Base-by-base conservation (phyloP, 2,329 filamentous ascomycete genomes). In the Claviceps digitariae region DNA sequence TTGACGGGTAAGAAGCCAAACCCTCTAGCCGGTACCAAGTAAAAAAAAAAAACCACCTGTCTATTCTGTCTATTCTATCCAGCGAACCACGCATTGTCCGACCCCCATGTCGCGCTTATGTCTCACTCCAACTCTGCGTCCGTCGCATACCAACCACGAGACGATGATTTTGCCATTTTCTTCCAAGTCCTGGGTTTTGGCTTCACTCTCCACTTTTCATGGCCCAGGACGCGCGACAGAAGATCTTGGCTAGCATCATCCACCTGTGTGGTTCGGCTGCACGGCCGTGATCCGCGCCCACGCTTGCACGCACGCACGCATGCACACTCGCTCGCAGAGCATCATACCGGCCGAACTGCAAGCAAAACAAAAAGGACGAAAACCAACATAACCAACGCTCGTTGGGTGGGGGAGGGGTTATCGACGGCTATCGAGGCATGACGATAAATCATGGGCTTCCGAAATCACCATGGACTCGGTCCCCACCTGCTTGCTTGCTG, bases 71-170 rank as follows among this genome's bases (percentile, higher is more conserved):
- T 21, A 31, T 51, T 27, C 20, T 49, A n/a, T 48, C 48, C 41
- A 53, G 43, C 25, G 36, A 48, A 45, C 49, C 45, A 52, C 45
- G 44, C 50, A 23, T 31, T 55, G 41, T 34, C 54, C 51, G 54
- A 48, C 36, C 41, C 51, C 54, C 54, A 50, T 53, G 54, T 47
- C 54, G 25, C 50, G 48, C 54, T 52, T 52, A 31, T 55, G 54
- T 55, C 54, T 55, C 54, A 53, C 54, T 55, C 48, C 34, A 36
- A 52, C 41, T 51, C 54, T 55, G 54, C 54, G 54, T 55, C 54
- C 54, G 54, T 55, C 54, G 54, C 54, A 53, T 45, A 53, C 29
- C 21, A 27, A 51, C 34, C 48, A 51, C 48, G 48, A 48, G 51
- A 47, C 46, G 29, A 41, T 43, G 20, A 40, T 45, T 38, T 55